Evolutionary conservation across 306 rosid genomes (phyloP).

Genomic region (Cicer yamashitae): DNA sequence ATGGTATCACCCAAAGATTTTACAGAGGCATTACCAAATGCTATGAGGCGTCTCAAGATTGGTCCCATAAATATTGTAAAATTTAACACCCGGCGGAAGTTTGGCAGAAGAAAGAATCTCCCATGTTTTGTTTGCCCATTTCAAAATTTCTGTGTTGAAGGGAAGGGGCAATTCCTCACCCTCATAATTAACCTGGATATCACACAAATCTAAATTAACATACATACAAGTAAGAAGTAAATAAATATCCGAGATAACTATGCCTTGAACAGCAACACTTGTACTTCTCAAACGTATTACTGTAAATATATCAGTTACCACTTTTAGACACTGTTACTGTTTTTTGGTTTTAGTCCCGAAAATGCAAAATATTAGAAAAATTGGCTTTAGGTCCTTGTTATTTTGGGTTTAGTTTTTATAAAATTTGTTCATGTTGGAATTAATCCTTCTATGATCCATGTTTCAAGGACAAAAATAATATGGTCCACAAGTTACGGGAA

Average conservation of each 20-base stretch:
- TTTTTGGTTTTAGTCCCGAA: background rate
- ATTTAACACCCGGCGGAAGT: constrained; percentile 85
- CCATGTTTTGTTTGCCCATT: constrained; percentile 88
- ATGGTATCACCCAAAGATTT: constrained; percentile 18
- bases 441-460: background rate
- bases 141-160: constrained; percentile 75
- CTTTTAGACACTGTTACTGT: background rate
- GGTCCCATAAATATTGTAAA: constrained; percentile 87
- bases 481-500: background rate
- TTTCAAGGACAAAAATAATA: background rate
- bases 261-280: background rate
- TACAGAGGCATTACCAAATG: constrained; percentile 68
- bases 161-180: constrained; percentile 71
- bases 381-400: background rate
- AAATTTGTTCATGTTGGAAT: background rate
- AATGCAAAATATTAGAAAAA: background rate
- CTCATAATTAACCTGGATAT: constrained; percentile 66
- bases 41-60: constrained; percentile 79
- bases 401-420: background rate
- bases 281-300: constrained; percentile 22
- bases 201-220: constrained; percentile 18
- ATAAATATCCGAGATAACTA: constrained; percentile 14
- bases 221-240: background rate
- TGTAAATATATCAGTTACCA: background rate
- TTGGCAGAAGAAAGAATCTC: constrained; percentile 72